Evolutionary conservation across 1,284 basidiomycete species (phyloP), one percentile per base, ranked within the genome.

Genomic region (Exobasidium rhododendri): DNA sequence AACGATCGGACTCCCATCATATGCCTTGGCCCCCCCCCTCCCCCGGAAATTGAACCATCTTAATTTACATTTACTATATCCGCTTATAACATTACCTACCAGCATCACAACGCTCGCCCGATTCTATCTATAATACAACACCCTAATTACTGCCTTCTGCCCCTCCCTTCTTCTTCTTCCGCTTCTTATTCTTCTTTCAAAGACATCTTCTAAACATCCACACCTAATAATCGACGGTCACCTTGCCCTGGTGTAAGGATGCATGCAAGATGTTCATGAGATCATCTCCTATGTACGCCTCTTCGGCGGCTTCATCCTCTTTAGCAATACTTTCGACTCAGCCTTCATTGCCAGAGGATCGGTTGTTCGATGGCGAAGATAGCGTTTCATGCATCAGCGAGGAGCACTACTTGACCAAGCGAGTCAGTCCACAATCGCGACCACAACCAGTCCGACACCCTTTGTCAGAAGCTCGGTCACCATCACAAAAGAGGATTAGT

Each of bases 401-500:
- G 14, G 14, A 17, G 3, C 13, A 13, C 28, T 40, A 14, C 20
- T n/a, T 55, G 13, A 11, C 32, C 17, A 35, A 13, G 29, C 2
- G 24, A n/a, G 4, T 58, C 69, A 2, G 40, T 63, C 11, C n/a
- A n/a, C n/a, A n/a, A n/a, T n/a, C n/a, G n/a, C n/a, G n/a, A n/a
- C n/a, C n/a, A n/a, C n/a, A n/a, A n/a, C n/a, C n/a, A n/a, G n/a
- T n/a, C n/a, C n/a, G n/a, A n/a, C n/a, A n/a, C 40, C n/a, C 10
- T 43, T 43, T n/a, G 11, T 63, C 67, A 31, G 59, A 69, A 46
- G 65, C 60, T 56, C 64, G 65, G 31, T 65, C 57, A 53, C 57
- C 59, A 20, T 74, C 70, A 28, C 73, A 70, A 57, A 68, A 70
- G 26, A 67, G 73, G 24, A 71, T 74, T 61, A 75, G 72, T 53